Evolutionary conservation across 2,329 filamentous ascomycete species (phyloP), one percentile per base, ranked within the genome.

Genomic region (Paecilomyces variotii): DNA sequence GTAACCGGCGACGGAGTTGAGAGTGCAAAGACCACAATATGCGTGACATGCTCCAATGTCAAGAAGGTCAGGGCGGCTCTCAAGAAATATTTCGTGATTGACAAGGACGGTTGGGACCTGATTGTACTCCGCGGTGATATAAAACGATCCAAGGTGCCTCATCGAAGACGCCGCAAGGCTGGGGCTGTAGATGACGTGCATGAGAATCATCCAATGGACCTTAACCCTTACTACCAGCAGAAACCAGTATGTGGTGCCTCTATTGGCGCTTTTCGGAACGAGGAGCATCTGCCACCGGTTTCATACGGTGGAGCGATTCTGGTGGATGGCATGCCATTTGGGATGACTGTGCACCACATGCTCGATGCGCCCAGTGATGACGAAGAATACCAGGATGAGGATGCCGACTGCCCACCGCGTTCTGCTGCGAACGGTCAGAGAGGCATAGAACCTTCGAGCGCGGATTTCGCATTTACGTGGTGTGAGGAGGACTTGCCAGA

Each of bases 321-420:
- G 32, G 85, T 97, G 1, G 91, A 97, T 68, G 86, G 89, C 57
- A 86, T 88, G 71, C 85, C 90, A 0, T 94, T 91, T 67, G 93
- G 93, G 11, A 94, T 97, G 90, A 97, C 91, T 25, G 93, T 97
- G 0, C 93, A 97, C 68, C 93, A 97, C 72, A 93, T 97, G 86
- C 84, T 97, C 2, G 93, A 97, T 66, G 76, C 78, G 11, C 78
- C 83, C 10, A 83, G 82, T 59, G 80, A 82, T 52, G 80, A 82
- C 51, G 81, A 83, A 12, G 77, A 76, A 9, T 72, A 74, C 14
- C 70, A 72, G 1, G 71, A 75, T 14, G 68, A 74, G n/a, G 65
- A 70, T 51, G 64, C 64, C 14, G 68, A 70, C 30, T 69, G 58
- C 2, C 72, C 76, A 12, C 67, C 70, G 25, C 72, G 81, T 5